phyloP scores from a whole-genome alignment of 2,329 filamentous ascomycete genomes.

The Colletotrichum sp. region DNA sequence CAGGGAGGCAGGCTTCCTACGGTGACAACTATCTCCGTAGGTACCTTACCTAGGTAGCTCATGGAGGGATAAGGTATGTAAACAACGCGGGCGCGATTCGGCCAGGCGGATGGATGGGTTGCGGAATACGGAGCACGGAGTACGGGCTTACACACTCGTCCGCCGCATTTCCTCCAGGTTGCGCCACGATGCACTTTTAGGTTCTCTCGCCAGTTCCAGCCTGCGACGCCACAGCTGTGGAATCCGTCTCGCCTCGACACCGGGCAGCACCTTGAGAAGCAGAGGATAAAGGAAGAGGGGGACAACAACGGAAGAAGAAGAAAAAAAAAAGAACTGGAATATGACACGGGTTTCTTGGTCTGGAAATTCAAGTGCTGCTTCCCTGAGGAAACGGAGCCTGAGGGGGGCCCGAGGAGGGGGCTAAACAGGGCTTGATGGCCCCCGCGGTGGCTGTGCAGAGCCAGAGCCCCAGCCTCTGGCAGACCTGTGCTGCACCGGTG shows the following conservation, averaged over 20 bases:
- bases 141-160: background rate
- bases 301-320: background rate
- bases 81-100: background rate
- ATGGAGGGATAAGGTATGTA: background rate
- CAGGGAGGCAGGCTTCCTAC: too few relatives aligned
- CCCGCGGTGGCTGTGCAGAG: conserved; percentile 18
- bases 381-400: conserved; percentile 15
- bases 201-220: background rate
- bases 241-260: background rate
- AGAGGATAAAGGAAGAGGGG: background rate
- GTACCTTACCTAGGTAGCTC: background rate
- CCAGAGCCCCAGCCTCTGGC: conserved; percentile 6
- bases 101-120: background rate
- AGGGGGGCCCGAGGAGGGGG: background rate
- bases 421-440: conserved; percentile 3
- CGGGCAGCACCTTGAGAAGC: background rate
- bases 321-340: background rate
- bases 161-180: background rate
- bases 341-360: background rate
- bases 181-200: conserved; percentile 7
- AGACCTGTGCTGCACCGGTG: background rate
- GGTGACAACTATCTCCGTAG: background rate
- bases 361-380: background rate
- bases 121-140: background rate
- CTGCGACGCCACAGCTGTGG: background rate